Evolutionary conservation across 2,329 filamentous ascomycete genomes (phyloP), one percentile per base, ranked within the genome.

Genomic region (Botrytis fragariae): DNA sequence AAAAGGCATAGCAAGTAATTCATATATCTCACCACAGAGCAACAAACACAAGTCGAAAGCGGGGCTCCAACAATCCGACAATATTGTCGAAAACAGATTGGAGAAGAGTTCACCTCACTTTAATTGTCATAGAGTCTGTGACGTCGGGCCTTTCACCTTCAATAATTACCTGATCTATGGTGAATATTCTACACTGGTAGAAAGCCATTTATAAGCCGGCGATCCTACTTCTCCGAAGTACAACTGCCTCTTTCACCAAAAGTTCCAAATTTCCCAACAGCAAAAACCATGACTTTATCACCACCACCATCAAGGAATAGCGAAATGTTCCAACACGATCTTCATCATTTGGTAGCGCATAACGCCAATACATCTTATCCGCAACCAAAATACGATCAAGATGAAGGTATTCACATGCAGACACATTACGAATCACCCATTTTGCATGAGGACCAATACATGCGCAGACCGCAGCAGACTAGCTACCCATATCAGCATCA

Each of bases 281-380:
- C 57, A 18, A 54, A 63, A 54, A 48, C 65, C 29, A 80, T 80
- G 78, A 69, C 78, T 59, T 72, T 73, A 48, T 78, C 78, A 72
- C 76, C 79, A 39, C 86, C 87, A 73, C 83, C 84, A 71, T 83
- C 83, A 32, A 80, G 80, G 71, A 79, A 79, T 72, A 80, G 80
- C 73, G 83, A 84, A 62, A 75, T 80, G 42, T 80, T 84, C 39
- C 82, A 84, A n/a, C 81, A 82, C 73, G 82, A 83, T 57, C 82
- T 85, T 73, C 82, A 84, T 65, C 83, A 86, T 35, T 76, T 86
- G 42, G 79, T 84, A 68, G 82, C 84, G 73, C 84, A 86, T 75
- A 86, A 86, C 78, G 78, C 81, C 59, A 78, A 77, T 57, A 79
- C 76, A 39, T 74, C 78, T 32, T 81, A 76, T 69, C 78, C 77